Evolutionary conservation across 1,284 basidiomycete species (phyloP), one percentile per base, ranked within the genome.

Genomic region (Trichosporon faecale): DNA sequence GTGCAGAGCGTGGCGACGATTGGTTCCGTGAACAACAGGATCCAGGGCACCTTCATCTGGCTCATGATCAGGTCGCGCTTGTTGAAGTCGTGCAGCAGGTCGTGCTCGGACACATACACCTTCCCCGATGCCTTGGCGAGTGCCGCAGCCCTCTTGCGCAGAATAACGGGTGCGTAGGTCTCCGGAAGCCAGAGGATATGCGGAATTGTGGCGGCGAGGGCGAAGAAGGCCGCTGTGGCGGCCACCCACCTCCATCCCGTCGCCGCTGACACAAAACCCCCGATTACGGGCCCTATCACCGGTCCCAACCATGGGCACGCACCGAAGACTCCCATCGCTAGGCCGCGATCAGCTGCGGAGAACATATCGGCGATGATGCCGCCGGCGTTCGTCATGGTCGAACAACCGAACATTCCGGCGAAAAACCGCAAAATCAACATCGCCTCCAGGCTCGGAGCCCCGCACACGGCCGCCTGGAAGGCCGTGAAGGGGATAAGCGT

Each of bases 11-110:
- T 83, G 9, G 89, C 80, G 2, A 91, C 89, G 73, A 91, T 91
- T 8, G 89, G 88, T 78, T 91, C 90, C 3, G 86, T 88, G 71
- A 86, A 81, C 37, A 91, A 83, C 76, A 91, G 74, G 87, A 88
- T 70, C 75, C 84, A 84, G 0, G 85, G 85, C 6, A 82, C 74
- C 23, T 79, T 76, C 68, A 85, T 74, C 74, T 74, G 67, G 77
- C 61, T 64, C 73, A 78, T 77, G 65, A 80, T 78, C 37, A 79
- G 73, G 6, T 73, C 66, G n/a, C 72, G 66, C n/a, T 80, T 49
- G 18, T 76, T 74, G 31, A 81, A 65, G 16, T 81, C 76, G 66
- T 76, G 73, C 11, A 82, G 78, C 18, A 77, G 75, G 31, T 84
- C 79, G 16, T 86, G 85, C 35, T 80, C 77, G 61, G 77, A 80